phyloP scores from a whole-genome alignment of 352 stramenopile species.

The Phytopythium boreale region DNA sequence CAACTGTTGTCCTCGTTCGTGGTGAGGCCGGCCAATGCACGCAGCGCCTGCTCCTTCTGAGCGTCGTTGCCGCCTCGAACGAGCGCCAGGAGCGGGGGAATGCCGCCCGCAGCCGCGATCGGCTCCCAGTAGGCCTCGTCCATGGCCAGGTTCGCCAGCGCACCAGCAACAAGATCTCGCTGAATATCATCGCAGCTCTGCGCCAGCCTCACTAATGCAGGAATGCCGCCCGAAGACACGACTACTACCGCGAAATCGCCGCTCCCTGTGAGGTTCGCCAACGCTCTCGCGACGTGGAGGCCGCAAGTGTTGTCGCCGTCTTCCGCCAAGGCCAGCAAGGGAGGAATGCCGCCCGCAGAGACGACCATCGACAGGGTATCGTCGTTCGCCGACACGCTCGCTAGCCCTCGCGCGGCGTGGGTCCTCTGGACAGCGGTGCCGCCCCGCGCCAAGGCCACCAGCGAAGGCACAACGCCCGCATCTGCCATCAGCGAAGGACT shows the following conservation, averaged over 20 bases:
- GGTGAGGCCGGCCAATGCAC: conserved; percentile 13
- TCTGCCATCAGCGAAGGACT: neutral
- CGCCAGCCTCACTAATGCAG: neutral
- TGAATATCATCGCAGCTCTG: neutral
- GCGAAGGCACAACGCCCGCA: neutral
- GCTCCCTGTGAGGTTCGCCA: neutral
- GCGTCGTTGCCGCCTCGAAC: conserved; percentile 11
- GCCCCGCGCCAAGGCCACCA: neutral
- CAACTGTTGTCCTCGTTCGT: conserved; percentile 7
- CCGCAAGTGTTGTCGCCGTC: neutral
- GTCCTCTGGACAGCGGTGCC: neutral
- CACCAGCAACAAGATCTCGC: neutral
- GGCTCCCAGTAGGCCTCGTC: conserved; percentile 9
- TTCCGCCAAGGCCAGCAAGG: neutral
- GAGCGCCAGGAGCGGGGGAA: conserved; percentile 16
- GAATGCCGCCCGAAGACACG: neutral
- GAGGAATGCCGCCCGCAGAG: neutral
- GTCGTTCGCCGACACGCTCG: neutral
- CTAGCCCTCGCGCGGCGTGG: neutral
- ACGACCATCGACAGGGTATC: neutral
- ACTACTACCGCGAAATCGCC: neutral
- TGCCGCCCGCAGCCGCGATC: conserved; percentile 10
- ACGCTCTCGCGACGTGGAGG: neutral
- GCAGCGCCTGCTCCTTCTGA: conserved; percentile 19
- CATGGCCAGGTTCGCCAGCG: neutral